These are phyloP conservation scores for Ceratopteris richardii DNA, from an alignment of 75 land plant species.

Conservation along the genomic window DNA sequence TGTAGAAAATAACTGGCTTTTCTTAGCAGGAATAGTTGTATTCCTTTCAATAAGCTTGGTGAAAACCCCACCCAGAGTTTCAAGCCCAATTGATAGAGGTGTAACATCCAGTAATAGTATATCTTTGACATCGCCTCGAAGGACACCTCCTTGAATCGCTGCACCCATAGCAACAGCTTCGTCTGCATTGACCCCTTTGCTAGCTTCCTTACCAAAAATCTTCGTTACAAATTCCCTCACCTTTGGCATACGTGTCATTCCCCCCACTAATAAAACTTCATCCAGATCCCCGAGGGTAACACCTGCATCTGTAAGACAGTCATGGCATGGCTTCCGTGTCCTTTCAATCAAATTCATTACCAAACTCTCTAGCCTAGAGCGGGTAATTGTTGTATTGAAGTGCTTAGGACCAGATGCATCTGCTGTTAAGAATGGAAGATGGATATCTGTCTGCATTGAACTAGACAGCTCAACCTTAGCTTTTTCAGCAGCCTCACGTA, in stretches of 20 bases:
- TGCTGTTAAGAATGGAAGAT: conserved; percentile 13
- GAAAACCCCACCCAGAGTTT: conserved; percentile 19
- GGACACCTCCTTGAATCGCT: conserved; percentile 18
- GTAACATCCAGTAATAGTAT: conserved; percentile 10
- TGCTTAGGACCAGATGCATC: conserved; percentile 17
- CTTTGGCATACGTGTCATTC: conserved; percentile 19
- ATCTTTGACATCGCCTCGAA: conserved; percentile 19
- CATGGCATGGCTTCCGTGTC: conserved; percentile 15
- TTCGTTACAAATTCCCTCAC: conserved; percentile 10
- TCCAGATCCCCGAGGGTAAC: conserved; percentile 6
- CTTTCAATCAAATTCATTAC: conserved; percentile 10
- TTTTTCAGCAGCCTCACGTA: conserved; percentile 19
- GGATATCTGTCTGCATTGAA: conserved; percentile 14
- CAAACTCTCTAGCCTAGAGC: conserved; percentile 12
- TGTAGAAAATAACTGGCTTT: conserved; percentile 15
- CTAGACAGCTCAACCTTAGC: conserved; percentile 18
- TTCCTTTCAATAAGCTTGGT: conserved; percentile 9
- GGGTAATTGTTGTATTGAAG: conserved; percentile 14
- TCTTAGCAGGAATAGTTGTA: conserved; percentile 20
- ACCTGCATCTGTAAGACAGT: conserved; percentile 13
- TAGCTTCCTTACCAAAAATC: conserved; percentile 13
- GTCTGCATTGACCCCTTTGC: conserved; percentile 17
- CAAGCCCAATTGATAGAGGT: conserved; percentile 17
- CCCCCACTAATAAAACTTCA: conserved; percentile 14
- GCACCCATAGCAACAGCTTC: conserved; percentile 20